Evolutionary conservation across 176 grass and related monocot genomes (phyloP).

Genomic region (Paspalum notatum): DNA sequence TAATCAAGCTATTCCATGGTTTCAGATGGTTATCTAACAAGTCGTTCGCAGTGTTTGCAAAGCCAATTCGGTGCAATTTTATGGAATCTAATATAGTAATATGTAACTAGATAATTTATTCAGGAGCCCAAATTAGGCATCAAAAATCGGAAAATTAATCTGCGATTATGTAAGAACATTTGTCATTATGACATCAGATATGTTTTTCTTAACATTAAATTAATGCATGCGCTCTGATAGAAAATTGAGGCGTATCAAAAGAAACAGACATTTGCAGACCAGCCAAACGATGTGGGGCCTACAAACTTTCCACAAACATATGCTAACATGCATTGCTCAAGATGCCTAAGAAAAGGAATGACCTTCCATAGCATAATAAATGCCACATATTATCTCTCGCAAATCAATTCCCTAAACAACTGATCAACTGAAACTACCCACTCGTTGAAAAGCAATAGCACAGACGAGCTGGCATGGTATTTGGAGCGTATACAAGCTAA

Average conservation of each 20-base stretch:
- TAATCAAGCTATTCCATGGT: not conserved
- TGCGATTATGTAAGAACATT: not conserved
- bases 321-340: not conserved
- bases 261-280: not conserved
- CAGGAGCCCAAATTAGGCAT: not conserved
- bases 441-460: not conserved
- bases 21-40: not conserved
- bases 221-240: not conserved
- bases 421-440: not conserved
- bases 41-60: slow-evolving; percentile 9
- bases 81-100: no score
- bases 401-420: not conserved
- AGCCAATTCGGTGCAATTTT: not conserved
- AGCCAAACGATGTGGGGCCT: no score
- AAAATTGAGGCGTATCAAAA: not conserved
- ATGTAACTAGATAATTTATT: no score
- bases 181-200: not conserved
- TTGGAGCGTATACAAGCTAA: not conserved
- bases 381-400: not conserved
- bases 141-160: not conserved
- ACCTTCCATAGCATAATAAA: not conserved
- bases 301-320: not conserved
- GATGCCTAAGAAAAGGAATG: not conserved
- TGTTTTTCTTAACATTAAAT: not conserved
- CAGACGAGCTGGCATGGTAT: not conserved